Evolutionary conservation across 768 basidiomycete genomes (phyloP).

Genomic region (Agrocybe chaxingu): DNA sequence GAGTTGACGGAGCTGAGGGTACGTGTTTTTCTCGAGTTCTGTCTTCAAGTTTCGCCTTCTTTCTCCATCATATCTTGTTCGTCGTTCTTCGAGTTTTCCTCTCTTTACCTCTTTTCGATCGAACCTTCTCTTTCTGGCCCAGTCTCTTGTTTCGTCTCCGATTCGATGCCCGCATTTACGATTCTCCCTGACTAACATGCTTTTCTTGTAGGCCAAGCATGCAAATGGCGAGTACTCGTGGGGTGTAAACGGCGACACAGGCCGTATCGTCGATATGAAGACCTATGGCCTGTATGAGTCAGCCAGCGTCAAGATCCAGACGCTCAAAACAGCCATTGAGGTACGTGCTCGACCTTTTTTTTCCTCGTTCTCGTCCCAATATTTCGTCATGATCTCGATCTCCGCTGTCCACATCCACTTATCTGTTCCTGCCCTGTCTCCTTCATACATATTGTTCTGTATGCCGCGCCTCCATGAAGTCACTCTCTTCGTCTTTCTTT

Average conservation of each 20-base stretch:
- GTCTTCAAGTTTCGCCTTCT: too few species aligned
- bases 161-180: neutral
- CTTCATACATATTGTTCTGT: too few species aligned
- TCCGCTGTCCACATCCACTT: too few species aligned
- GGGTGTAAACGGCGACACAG: constrained; percentile 95
- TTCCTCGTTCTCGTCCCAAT: too few species aligned
- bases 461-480: too few species aligned
- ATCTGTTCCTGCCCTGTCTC: too few species aligned
- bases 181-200: neutral
- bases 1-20: constrained; percentile 92
- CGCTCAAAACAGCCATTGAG: constrained; percentile 95
- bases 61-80: too few species aligned
- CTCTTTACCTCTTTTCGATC: neutral
- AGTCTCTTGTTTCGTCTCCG: neutral
- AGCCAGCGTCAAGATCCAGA: constrained; percentile 95
- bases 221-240: constrained; percentile 87
- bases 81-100: neutral
- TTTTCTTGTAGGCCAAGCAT: constrained; percentile 76
- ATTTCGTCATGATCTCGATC: too few species aligned
- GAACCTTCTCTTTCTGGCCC: neutral
- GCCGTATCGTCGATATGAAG: constrained; percentile 96
- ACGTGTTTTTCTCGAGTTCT: constrained; percentile 21
- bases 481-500: too few species aligned
- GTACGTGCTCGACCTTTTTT: constrained; percentile 26
- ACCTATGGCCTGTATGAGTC: constrained; percentile 91